Base-by-base conservation (phyloP, 768 basidiomycete species). In the Sarcodon sp. region DNA sequence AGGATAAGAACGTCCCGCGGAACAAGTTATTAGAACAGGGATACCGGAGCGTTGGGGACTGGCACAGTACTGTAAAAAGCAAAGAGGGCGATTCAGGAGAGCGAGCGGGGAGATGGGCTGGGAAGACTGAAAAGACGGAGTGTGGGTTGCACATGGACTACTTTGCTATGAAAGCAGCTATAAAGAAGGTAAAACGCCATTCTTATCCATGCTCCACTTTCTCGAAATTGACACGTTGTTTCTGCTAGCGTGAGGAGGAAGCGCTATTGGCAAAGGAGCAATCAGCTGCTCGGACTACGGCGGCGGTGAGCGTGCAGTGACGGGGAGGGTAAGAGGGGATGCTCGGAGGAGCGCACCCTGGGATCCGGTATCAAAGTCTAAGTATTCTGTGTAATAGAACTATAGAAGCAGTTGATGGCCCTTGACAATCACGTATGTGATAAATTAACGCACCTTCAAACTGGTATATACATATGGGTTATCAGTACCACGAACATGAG, bases 131-230 rank as follows among this genome's bases (percentile, higher is more conserved):
- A 37, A 99, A 98, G 73, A 89, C 89, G 2, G 94, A 98, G 64
- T 98, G 96, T 63, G 96, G 96, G 3, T 62, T 99, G 52, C 94
- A 99, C 64, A 77, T 83, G 63, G 89, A 97, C 57, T 94, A 87
- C 61, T 92, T 84, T 59, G 69, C 73, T 55, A 76, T 88, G 77
- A 83, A 80, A 56, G 65, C 65, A 3, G 72, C 75, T 46, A 70
- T 73, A 58, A 52, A 56, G 48, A 60, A 60, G 56, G 44, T 27
- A n/a, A 15, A n/a, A 3, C 16, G 7, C 21, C 9, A 7, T n/a
- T 32, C 5, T n/a, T 11, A 47, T 34, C 3, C 7, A 18, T 15
- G 35, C 33, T 6, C 31, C 34, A 11, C 11, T n/a, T 18, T 7
- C 50, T 11, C 21, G 39, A 33, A 13, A 44, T 47, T 48, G 33